A percentile compares a stretch with the other conserved stretches of the same genome.
Conservation (phyloP, 805 yeast genomes). For the Candida dajiaensis region DNA sequence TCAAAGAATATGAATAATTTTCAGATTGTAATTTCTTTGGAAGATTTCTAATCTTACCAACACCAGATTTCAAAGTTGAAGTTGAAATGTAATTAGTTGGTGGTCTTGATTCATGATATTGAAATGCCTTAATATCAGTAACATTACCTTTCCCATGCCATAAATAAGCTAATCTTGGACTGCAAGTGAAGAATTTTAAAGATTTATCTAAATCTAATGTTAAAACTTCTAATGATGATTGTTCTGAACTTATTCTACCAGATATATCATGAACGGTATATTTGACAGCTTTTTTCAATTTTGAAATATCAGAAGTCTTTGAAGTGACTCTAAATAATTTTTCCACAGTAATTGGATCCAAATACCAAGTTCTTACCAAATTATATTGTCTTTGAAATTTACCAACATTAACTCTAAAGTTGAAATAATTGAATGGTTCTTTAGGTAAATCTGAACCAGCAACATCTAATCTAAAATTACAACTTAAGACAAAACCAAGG, state of each 20-base stretch:
- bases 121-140: constrained; percentile 26
- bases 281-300: constrained; percentile 62
- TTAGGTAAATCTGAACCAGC: constrained; percentile 61
- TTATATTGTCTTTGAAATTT: constrained; percentile 73
- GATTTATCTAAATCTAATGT: constrained; percentile 32
- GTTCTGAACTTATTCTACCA: constrained; percentile 31
- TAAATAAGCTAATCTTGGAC: constrained; percentile 32
- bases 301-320: constrained; percentile 40
- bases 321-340: constrained; percentile 42
- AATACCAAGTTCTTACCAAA: constrained; percentile 42
- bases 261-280: constrained; percentile 65
- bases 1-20: constrained; percentile 4
- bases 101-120: constrained; percentile 8
- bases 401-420: constrained; percentile 59
- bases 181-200: constrained; percentile 20
- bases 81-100: constrained; percentile 6
- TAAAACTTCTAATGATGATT: constrained; percentile 31
- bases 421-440: constrained; percentile 77
- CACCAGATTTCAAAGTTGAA: constrained; percentile 21
- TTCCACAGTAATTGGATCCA: constrained; percentile 53
- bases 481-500: constrained; percentile 67
- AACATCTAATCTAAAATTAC: constrained; percentile 58
- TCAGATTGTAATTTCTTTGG: constrained; percentile 21
- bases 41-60: constrained; percentile 20
- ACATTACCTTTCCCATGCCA: constrained; percentile 48